Conservation (phyloP, 2,329 filamentous ascomycete genomes). For the Pseudogymnoascus sp. region DNA sequence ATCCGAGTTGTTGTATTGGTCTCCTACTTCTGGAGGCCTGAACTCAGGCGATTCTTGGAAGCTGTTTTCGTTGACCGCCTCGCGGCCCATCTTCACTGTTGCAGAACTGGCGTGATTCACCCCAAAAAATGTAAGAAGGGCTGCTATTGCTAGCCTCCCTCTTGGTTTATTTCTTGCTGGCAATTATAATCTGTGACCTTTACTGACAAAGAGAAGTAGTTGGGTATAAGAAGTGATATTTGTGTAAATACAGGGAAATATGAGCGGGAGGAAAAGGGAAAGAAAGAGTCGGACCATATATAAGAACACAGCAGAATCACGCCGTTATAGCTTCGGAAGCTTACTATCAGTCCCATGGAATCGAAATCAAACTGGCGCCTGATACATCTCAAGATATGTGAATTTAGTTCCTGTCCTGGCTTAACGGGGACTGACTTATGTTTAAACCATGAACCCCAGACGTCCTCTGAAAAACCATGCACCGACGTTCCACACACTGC, state of each 20-base stretch:
- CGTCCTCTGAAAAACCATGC: not conserved
- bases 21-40: not conserved
- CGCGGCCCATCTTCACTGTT: not conserved
- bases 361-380: not conserved
- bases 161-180: not conserved
- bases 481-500: not conserved
- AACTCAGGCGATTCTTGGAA: not conserved
- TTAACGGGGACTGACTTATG: not conserved
- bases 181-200: not conserved
- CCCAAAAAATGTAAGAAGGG: too few species aligned
- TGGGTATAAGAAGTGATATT: not conserved
- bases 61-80: not conserved
- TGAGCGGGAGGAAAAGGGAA: not conserved
- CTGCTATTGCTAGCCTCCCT: not conserved
- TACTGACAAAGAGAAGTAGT: not conserved
- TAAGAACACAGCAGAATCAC: not conserved
- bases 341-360: slow-evolving; percentile 5
- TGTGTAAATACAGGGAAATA: not conserved
- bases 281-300: not conserved
- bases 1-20: not conserved
- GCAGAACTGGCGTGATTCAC: not conserved
- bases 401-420: not conserved
- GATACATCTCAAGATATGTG: not conserved
- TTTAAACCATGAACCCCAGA: not conserved
- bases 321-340: not conserved